Conservation (phyloP, 2,329 filamentous ascomycete species). For the Hypoxylon sp. region DNA sequence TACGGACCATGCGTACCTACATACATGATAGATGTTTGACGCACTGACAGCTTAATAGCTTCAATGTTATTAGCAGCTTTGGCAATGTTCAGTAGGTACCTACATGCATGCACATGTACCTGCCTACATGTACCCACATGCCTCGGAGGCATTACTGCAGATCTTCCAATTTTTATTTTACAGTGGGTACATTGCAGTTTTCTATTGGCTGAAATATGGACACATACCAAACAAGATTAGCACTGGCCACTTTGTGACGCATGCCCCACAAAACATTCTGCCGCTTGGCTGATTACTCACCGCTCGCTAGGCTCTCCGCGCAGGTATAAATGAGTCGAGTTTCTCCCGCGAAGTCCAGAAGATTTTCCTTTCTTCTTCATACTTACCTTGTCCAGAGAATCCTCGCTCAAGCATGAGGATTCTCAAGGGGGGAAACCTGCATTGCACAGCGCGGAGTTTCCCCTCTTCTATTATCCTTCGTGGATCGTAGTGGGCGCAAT, state of each 20-base stretch:
- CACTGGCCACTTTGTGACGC: background rate
- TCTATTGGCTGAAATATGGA: background rate
- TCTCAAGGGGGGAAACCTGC: slow-evolving; percentile 61
- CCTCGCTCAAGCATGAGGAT: slow-evolving; percentile 51
- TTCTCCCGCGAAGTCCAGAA: slow-evolving; percentile 6
- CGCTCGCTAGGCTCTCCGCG: background rate
- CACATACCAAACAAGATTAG: background rate
- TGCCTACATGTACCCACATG: too few relatives aligned
- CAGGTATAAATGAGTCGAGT: slow-evolving; percentile 25
- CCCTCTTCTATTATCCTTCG: slow-evolving; percentile 55
- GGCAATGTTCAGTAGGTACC: too few relatives aligned
- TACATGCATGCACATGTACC: too few relatives aligned
- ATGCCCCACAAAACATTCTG: slow-evolving; percentile 17
- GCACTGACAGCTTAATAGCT: background rate
- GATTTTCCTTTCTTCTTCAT: slow-evolving; percentile 50
- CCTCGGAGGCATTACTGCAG: too few relatives aligned
- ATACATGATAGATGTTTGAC: background rate
- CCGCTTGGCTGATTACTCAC: slow-evolving; percentile 21
- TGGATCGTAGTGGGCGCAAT: slow-evolving; percentile 54
- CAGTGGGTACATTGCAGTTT: background rate
- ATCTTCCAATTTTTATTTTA: too few relatives aligned
- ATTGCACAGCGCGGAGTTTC: slow-evolving; percentile 71
- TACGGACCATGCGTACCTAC: background rate
- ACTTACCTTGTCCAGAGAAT: slow-evolving; percentile 56
- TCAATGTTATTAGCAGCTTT: too few relatives aligned